phyloP scores from a whole-genome alignment of 768 basidiomycete species.

The Panellus pusillus region DNA sequence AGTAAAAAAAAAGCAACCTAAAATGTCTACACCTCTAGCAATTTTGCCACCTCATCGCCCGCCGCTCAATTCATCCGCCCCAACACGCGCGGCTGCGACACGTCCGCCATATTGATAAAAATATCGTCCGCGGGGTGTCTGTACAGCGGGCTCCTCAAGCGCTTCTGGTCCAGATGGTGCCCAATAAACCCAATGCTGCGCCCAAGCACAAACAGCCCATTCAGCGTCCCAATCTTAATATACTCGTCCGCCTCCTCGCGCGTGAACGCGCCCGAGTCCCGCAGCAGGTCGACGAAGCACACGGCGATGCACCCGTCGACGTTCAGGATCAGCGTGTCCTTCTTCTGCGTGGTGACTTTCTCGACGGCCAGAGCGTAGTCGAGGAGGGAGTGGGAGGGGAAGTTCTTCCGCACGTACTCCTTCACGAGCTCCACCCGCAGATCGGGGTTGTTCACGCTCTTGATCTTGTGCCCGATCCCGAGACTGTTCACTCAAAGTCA shows the following conservation, averaged over 20 bases:
- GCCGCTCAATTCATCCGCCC: slow-evolving; percentile 47
- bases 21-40: no score
- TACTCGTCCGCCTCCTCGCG: slow-evolving; percentile 96
- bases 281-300: slow-evolving; percentile 93
- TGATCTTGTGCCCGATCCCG: slow-evolving; percentile 99
- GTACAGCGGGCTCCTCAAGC: slow-evolving; percentile 89
- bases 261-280: slow-evolving; percentile 91
- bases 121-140: slow-evolving; percentile 94
- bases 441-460: slow-evolving; percentile 96
- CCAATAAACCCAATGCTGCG: slow-evolving; percentile 98
- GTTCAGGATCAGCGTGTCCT: slow-evolving; percentile 97
- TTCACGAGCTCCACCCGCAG: slow-evolving; percentile 91
- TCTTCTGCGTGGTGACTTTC: slow-evolving; percentile 96
- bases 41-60: no score
- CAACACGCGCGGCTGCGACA: slow-evolving; percentile 79
- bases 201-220: slow-evolving; percentile 96
- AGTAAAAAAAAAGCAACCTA: no score
- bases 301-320: slow-evolving; percentile 96
- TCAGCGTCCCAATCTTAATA: slow-evolving; percentile 94
- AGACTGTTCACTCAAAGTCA: no score
- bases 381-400: slow-evolving; percentile 90
- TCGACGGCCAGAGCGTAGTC: slow-evolving; percentile 97
- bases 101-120: slow-evolving; percentile 91
- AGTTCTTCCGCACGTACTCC: slow-evolving; percentile 93
- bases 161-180: slow-evolving; percentile 95